Conservation (phyloP, 1,139 yeast species). For the Cylindricascospora bacillispora region DNA sequence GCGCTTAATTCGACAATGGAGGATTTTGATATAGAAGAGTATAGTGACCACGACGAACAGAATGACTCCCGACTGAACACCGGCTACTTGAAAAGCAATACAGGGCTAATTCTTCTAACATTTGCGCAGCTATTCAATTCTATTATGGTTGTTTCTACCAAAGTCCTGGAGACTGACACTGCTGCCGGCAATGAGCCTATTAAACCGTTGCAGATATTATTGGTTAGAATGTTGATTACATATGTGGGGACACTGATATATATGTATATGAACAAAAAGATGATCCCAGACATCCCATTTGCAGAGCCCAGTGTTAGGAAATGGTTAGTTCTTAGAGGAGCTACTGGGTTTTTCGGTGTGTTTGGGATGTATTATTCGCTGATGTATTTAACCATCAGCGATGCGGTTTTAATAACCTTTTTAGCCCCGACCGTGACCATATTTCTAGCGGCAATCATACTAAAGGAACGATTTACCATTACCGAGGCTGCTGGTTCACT, state of each 20-base stretch:
- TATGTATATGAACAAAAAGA: conserved; percentile 34
- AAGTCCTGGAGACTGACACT: conserved; percentile 48
- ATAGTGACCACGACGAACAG: too few relatives aligned
- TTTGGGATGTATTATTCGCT: conserved; percentile 65
- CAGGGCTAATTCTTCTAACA: conserved; percentile 34
- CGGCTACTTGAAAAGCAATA: conserved; percentile 10
- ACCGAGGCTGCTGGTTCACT: conserved; percentile 60
- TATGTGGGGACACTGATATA: conserved; percentile 42
- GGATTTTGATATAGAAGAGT: too few relatives aligned
- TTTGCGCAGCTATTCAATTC: conserved; percentile 55
- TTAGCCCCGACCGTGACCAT: conserved; percentile 70
- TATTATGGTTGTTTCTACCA: conserved; percentile 57
- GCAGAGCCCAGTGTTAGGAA: conserved; percentile 54
- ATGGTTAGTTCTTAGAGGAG: conserved; percentile 51
- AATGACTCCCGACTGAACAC: too few relatives aligned
- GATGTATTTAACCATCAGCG: conserved; percentile 61
- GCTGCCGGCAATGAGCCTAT: conserved; percentile 24
- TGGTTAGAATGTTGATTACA: conserved; percentile 67
- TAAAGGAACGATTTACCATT: conserved; percentile 55
- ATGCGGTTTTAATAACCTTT: conserved; percentile 70
- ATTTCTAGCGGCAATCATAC: conserved; percentile 52
- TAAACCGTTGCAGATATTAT: conserved; percentile 66
- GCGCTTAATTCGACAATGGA: too few relatives aligned
- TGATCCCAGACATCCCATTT: conserved; percentile 49
- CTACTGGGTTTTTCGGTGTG: conserved; percentile 68